Base-by-base conservation (phyloP, 257 asterid genomes). In the Thymus mandschuricus region DNA sequence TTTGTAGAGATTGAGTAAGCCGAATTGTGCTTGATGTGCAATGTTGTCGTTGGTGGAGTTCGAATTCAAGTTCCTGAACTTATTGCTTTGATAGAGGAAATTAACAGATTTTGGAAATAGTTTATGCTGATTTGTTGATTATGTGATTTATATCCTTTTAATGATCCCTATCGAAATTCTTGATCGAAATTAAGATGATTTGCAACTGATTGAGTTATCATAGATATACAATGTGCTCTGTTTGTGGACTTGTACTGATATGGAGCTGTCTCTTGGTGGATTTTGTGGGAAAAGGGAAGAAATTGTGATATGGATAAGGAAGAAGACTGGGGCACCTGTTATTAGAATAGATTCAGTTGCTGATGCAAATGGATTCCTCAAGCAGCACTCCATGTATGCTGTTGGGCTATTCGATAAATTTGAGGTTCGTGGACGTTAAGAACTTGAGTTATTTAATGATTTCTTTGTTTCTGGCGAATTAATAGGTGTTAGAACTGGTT, bases 321-420 rank as follows among this genome's bases (percentile, higher is more conserved):
- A 92, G 89, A 95, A 88, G 86, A 92, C 96, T 3, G 96, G 97
- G 65, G 69, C 70, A 12, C 99, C 99, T 67, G 87, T 89, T 51
- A 71, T 88, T 64, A 83, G 84, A 78, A 75, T 89, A 59, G 81
- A 77, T 70, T 76, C 94, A 3, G 80, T 83, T 30, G 52, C 78
- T 12, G 98, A 88, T 79, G 97, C 96, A 63, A 80, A 71, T 74
- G 90, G 88, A 60, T 83, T 87, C 79, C 63, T 84, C 79, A 87
- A 86, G 86, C 88, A 89, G 80, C 87, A 92, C 31, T 44, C 84
- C n/a, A 70, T 63, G 33, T 95, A 83, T 82, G 91, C 89, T 44
- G 87, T 92, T 67, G 99, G 96, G 68, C 73, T 88, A 12, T 95
- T 95, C 68, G 85, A 86, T 43, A 81, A 84, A 15, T 86, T 84